A percentile compares a stretch with the other conserved stretches of the same genome.
phyloP scores from a whole-genome alignment of 805 yeast species.

The Blastobotrys robertii region DNA sequence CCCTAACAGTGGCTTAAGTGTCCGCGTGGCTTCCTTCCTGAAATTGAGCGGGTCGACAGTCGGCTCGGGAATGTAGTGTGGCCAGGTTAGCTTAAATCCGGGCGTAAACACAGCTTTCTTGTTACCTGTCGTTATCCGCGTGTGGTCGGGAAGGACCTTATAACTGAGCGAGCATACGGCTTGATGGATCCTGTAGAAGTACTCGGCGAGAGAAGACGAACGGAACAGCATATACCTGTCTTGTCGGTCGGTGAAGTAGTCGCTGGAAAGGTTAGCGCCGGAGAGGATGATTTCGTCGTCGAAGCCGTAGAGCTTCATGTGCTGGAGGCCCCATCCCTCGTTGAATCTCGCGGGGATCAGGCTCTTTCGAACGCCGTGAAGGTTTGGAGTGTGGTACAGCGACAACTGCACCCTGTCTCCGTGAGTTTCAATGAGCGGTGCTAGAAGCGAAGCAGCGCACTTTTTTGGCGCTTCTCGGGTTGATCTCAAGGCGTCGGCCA shows the following conservation, averaged over 20 bases:
- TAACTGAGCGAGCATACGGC: conserved; percentile 66
- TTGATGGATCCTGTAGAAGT: conserved; percentile 61
- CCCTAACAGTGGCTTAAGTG: conserved; percentile 51
- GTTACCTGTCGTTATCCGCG: conserved; percentile 9
- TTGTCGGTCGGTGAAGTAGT: conserved; percentile 90
- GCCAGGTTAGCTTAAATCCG: conserved; percentile 64
- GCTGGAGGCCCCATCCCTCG: conserved; percentile 90
- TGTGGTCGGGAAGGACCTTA: conserved; percentile 38
- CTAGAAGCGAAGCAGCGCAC: conserved; percentile 68
- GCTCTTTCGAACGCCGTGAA: conserved; percentile 53
- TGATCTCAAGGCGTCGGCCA: conserved; percentile 84
- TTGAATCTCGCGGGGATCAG: conserved; percentile 75
- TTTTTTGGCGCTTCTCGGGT: conserved; percentile 82
- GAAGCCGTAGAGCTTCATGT: conserved; percentile 93
- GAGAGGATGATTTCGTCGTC: conserved; percentile 80
- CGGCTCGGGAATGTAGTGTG: conserved; percentile 60
- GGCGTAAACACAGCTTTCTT: conserved; percentile 40
- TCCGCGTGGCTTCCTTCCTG: conserved; percentile 34
- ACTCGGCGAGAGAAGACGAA: conserved; percentile 49
- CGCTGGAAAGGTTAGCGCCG: conserved; percentile 87
- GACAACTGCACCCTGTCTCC: conserved; percentile 69
- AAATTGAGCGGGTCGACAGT: conserved; percentile 19
- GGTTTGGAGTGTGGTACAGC: conserved; percentile 83
- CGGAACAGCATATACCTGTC: conserved; percentile 79
- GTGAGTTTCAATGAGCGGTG: conserved; percentile 52